Conservation (phyloP, 108 stramenopile genomes). For the Pseudonitzschia pungens region DNA sequence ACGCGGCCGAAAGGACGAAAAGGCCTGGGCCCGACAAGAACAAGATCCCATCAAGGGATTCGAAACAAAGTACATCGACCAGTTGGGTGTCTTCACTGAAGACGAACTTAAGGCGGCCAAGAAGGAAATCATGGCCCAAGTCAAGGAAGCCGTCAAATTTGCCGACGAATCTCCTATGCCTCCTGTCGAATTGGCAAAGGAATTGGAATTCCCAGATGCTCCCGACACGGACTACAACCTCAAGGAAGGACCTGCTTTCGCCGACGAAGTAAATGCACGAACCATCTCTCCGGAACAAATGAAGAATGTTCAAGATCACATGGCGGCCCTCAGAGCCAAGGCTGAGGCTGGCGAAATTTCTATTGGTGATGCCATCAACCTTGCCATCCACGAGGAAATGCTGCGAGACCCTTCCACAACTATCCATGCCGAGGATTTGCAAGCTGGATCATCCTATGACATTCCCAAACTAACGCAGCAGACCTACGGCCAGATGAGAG, state of each 20-base stretch:
- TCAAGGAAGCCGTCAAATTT: slow-evolving; percentile 92
- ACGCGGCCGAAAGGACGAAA: slow-evolving; percentile 98
- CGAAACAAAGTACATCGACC: slow-evolving; percentile 78
- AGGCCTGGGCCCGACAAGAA: slow-evolving; percentile 93
- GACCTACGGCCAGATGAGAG: slow-evolving; percentile 92
- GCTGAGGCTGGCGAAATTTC: slow-evolving; percentile 90
- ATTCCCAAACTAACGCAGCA: slow-evolving; percentile 98
- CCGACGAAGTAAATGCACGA: slow-evolving; percentile 83
- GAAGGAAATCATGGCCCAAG: slow-evolving; percentile 76
- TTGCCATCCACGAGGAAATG: slow-evolving; percentile 99
- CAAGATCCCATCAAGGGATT: slow-evolving; percentile 96
- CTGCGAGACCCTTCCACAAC: slow-evolving; percentile 97
- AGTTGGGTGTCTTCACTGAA: slow-evolving; percentile 76
- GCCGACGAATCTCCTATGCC: slow-evolving; percentile 92
- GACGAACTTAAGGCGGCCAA: slow-evolving; percentile 87
- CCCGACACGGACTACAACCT: slow-evolving; percentile 95
- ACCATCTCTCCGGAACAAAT: slow-evolving; percentile 79
- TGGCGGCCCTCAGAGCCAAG: slow-evolving; percentile 73
- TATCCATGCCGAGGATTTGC: slow-evolving; percentile 98
- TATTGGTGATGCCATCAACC: slow-evolving; percentile 98
- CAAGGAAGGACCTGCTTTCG: slow-evolving; percentile 72
- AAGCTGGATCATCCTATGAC: slow-evolving; percentile 97
- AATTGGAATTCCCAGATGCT: slow-evolving; percentile 96
- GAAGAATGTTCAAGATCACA: slow-evolving; percentile 74
- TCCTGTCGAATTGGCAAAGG: slow-evolving; percentile 92